Conservation (phyloP, 768 basidiomycete species). For the Boletus rufocinnamomeus region DNA sequence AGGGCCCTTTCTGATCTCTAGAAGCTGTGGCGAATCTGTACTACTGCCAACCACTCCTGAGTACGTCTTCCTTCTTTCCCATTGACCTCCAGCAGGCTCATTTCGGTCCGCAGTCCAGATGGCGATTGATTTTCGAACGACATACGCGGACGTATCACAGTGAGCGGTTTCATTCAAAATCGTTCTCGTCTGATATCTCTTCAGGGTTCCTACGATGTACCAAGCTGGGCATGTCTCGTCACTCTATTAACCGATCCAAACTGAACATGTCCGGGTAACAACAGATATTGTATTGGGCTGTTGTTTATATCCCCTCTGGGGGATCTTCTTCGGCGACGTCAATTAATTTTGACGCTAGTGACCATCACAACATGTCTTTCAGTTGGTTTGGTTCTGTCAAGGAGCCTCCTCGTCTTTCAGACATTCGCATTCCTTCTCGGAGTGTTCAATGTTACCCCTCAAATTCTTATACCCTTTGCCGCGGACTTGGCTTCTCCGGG, state of each 20-base stretch:
- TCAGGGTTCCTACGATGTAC: conserved; percentile 60
- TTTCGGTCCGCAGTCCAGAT: conserved; percentile 27
- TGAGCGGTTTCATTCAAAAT: conserved; percentile 10
- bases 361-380: conserved; percentile 36
- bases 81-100: neutral
- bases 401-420: conserved; percentile 35
- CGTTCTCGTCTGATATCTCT: conserved; percentile 6
- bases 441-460: conserved; percentile 40
- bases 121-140: conserved; percentile 38
- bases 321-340: conserved; percentile 45
- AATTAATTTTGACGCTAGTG: conserved; percentile 41
- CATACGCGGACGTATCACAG: conserved; percentile 36
- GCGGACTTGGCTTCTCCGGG: conserved; percentile 43
- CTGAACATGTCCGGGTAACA: conserved; percentile 1
- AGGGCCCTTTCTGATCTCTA: conserved; percentile 3
- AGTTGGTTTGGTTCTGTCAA: conserved; percentile 40
- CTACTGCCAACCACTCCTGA: conserved; percentile 78
- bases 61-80: conserved; percentile 38
- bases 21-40: conserved; percentile 65
- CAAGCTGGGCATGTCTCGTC: conserved; percentile 56
- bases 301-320: conserved; percentile 46
- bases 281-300: conserved; percentile 34
- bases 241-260: neutral
- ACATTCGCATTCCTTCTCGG: conserved; percentile 41
- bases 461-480: conserved; percentile 43